Conservation (phyloP, 2,329 filamentous ascomycete species). For the Trichoderma sp. region DNA sequence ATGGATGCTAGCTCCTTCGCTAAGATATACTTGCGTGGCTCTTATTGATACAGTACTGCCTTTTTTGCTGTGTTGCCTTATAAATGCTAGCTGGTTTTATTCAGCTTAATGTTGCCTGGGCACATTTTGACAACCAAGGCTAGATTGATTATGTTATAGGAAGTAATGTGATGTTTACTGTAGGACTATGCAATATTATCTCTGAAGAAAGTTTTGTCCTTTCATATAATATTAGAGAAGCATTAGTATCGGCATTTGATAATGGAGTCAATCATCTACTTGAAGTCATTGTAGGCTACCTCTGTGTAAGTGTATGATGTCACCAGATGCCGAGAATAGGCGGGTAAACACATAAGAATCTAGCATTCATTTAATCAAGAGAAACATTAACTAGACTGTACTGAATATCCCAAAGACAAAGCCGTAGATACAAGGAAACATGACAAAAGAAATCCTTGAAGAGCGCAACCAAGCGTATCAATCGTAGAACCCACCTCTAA, state of each 20-base stretch:
- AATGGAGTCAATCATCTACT: neutral
- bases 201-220: neutral
- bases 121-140: neutral
- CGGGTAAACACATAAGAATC: neutral
- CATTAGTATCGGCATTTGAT: neutral
- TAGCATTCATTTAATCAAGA: neutral
- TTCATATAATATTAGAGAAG: neutral
- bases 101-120: neutral
- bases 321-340: neutral
- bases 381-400: neutral
- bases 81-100: neutral
- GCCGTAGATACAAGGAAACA: neutral
- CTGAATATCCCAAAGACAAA: neutral
- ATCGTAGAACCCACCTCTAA: slow-evolving; percentile 9
- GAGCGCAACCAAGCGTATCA: neutral
- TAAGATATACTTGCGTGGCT: neutral
- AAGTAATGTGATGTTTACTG: neutral
- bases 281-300: neutral
- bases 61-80: too few species aligned
- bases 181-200: fast-evolving
- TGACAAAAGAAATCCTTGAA: neutral
- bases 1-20: neutral
- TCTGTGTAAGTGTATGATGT: neutral
- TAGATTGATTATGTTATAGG: neutral
- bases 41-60: neutral